These are phyloP conservation scores for Zygnema cylindricum DNA, from an alignment of 139 green algal genomes.

Conservation along the genomic window DNA sequence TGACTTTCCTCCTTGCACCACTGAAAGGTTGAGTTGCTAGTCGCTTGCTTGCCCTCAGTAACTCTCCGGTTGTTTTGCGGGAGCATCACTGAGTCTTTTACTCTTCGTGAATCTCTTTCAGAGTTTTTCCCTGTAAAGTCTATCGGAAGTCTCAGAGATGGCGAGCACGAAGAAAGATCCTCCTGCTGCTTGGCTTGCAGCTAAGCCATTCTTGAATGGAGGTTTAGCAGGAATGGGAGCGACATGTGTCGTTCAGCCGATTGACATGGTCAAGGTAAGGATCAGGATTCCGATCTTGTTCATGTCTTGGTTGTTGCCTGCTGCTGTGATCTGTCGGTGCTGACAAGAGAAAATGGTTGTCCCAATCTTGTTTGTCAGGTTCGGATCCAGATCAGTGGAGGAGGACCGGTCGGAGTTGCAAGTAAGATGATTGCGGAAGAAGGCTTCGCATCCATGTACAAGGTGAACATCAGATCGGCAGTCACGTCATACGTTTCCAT, in stretches of 20 bases:
- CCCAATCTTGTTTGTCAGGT: slow-evolving; percentile 77
- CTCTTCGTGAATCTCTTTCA: no score
- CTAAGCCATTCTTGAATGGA: slow-evolving; percentile 98
- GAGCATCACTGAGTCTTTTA: no score
- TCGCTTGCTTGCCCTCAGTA: no score
- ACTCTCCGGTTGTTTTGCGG: no score
- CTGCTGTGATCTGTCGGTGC: no score
- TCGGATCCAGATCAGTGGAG: slow-evolving; percentile 89
- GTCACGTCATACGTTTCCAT: no score
- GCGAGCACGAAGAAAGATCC: slow-evolving; percentile 33
- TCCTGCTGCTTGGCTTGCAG: slow-evolving; percentile 75
- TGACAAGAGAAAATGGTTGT: no score
- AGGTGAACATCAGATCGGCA: no score
- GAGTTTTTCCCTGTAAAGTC: no score
- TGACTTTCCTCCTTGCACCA: no score
- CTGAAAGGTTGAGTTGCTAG: no score
- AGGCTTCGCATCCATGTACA: slow-evolving; percentile 57
- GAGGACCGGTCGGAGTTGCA: slow-evolving; percentile 71
- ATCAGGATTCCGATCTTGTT: slow-evolving; percentile 89
- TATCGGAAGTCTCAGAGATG: slow-evolving; percentile 19
- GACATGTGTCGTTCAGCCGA: slow-evolving; percentile 91
- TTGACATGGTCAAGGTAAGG: slow-evolving; percentile 97
- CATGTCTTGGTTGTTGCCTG: no score
- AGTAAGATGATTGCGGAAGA: slow-evolving; percentile 60
- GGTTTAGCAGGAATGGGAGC: slow-evolving; percentile 88